Conservation (phyloP, 305 asterid genomes). For the Fraxinus albicans region DNA sequence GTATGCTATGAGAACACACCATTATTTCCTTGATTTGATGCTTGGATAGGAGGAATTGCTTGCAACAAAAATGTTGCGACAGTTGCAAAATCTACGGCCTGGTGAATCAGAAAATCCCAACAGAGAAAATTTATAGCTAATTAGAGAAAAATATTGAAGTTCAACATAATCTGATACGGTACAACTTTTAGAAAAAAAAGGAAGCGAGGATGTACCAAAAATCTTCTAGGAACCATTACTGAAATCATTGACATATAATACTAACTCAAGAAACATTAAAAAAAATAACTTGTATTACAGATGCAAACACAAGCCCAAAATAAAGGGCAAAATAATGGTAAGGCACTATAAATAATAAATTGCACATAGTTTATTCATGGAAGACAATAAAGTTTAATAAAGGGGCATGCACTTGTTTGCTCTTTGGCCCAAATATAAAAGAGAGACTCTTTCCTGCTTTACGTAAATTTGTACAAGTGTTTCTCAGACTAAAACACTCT, state of each 20-base stretch:
- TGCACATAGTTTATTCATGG: neutral
- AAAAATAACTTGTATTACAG: neutral
- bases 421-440: neutral
- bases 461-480: neutral
- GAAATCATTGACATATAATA: neutral
- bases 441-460: neutral
- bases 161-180: neutral
- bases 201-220: neutral
- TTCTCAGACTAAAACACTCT: neutral
- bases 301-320: neutral
- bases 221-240: conserved; percentile 8
- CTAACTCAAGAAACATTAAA: neutral
- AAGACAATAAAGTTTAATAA: conserved; percentile 4
- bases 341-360: neutral
- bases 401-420: neutral
- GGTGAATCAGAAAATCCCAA: conserved; percentile 30
- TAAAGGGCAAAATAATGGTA: neutral
- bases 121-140: conserved; percentile 21
- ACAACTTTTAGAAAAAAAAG: neutral
- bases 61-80: conserved; percentile 75
- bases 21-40: conserved; percentile 55
- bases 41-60: conserved; percentile 69
- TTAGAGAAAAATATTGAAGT: conserved; percentile 3
- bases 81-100: conserved; percentile 86
- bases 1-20: conserved; percentile 35